Evolutionary conservation across 2,329 filamentous ascomycete species (phyloP), one percentile per base, ranked within the genome.

Genomic region (Epicoccum sorghinum): DNA sequence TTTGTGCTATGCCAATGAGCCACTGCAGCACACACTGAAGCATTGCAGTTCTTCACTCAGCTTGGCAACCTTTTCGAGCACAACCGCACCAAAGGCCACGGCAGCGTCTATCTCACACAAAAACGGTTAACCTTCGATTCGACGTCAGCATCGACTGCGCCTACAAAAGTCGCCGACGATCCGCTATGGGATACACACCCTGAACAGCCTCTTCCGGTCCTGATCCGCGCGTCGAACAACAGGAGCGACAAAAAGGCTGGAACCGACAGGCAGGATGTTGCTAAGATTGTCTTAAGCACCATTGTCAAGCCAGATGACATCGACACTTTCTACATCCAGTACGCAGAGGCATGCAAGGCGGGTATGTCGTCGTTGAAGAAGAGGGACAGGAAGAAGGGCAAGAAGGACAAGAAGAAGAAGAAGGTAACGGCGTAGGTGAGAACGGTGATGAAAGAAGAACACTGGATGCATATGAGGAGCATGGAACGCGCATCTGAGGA

Each of bases 331-430:
- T 99, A 92, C 74, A 78, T 80, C 27, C 83, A 85, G 46, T 99
- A 98, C 78, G 93, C 92, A 22, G 95, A 98, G 64, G 83, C 92
- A 3, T 97, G 93, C 78, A 97, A 96, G 79, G 80, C 83, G 0
- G 91, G 92, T 5, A 97, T 98, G 92, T 82, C 84, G 43, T 87
- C 88, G 7, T 73, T 99, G 77, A 98, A 96, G 85, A 96, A 96
- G 72, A 84, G 95, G 64, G 93, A 98, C 77, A 85, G 92, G 70
- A 96, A 89, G 76, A 93, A 91, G 82, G 87, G 88, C 63, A 90
- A 89, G 78, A 85, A 84, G 79, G 90, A 89, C 72, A 90, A 88
- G 79, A 86, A 82, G 74, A 82, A 79, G 78, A 89, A 87, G 79
- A 87, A 84, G 76, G 76, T 75, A 67, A 62, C 56, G 7, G 59